phyloP scores from a whole-genome alignment of 768 basidiomycete genomes.

The Lepiota brunneoincarnata region DNA sequence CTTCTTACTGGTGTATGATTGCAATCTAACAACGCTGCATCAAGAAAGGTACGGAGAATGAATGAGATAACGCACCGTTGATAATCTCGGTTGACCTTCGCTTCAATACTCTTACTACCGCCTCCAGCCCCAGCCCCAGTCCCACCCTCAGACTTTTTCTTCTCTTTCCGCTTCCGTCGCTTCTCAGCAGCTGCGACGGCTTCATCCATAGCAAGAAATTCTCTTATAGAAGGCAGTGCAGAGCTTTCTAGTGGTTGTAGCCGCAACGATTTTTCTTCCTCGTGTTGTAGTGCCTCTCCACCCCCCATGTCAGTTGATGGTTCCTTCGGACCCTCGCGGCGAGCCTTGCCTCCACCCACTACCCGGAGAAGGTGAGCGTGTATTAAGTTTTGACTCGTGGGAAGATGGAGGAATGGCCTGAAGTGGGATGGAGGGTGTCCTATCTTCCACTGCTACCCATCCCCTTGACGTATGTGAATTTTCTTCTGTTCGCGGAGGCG shows the following conservation, averaged over 20 bases:
- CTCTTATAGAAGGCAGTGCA: slow-evolving; percentile 76
- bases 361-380: slow-evolving; percentile 11
- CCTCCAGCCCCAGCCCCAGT: slow-evolving; percentile 26
- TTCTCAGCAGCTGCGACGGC: slow-evolving; percentile 65
- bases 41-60: not conserved
- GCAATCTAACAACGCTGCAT: slow-evolving; percentile 26
- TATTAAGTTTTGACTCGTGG: not conserved
- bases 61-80: slow-evolving; percentile 39
- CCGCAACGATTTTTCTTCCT: slow-evolving; percentile 47
- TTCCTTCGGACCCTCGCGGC: slow-evolving; percentile 5
- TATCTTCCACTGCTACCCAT: slow-evolving; percentile 15
- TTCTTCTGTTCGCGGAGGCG: not conserved
- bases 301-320: not conserved
- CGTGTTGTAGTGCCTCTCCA: slow-evolving; percentile 37
- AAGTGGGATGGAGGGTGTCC: not conserved
- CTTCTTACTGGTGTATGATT: slow-evolving; percentile 43
- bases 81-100: slow-evolving; percentile 54
- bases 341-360: slow-evolving; percentile 3
- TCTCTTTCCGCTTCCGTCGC: slow-evolving; percentile 72
- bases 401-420: not conserved
- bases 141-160: slow-evolving; percentile 44
- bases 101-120: slow-evolving; percentile 38
- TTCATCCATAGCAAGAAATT: slow-evolving; percentile 76
- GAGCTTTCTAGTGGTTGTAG: slow-evolving; percentile 80
- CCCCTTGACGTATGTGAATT: not conserved